phyloP scores from a whole-genome alignment of 352 stramenopile species.

The Pilasporangium apinafurcum region DNA sequence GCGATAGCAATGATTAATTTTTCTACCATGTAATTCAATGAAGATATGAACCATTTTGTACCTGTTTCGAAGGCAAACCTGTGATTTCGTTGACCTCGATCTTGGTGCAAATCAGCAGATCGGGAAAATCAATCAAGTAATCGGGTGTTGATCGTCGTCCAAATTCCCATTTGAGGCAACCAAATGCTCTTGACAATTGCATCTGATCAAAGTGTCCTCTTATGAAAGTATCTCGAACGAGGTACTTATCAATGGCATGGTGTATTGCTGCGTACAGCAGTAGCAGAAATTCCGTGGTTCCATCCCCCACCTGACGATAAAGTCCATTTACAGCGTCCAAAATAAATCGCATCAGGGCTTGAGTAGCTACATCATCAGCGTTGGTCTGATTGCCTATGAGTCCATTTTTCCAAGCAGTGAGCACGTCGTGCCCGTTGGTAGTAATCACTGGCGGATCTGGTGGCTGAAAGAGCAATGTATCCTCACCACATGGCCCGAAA shows the following conservation, averaged over 20 bases:
- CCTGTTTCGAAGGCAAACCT: background rate
- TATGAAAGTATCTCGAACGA: too few relatives aligned
- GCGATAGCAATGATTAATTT: too few relatives aligned
- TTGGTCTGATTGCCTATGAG: slow-evolving; percentile 4
- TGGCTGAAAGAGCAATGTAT: slow-evolving; percentile 52
- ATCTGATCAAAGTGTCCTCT: background rate
- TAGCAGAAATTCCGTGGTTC: slow-evolving; percentile 50
- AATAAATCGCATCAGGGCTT: slow-evolving; percentile 29
- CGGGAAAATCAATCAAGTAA: too few relatives aligned
- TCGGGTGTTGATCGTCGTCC: too few relatives aligned
- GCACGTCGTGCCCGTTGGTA: slow-evolving; percentile 36
- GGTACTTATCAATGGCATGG: slow-evolving; percentile 3
- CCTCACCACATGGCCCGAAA: slow-evolving; percentile 43
- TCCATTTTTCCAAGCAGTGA: slow-evolving; percentile 30
- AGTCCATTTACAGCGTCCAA: slow-evolving; percentile 41
- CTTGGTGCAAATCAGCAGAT: background rate
- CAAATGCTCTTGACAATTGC: slow-evolving; percentile 30
- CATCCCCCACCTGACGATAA: slow-evolving; percentile 45
- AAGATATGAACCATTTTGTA: too few relatives aligned
- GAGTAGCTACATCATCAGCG: background rate
- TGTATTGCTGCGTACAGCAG: slow-evolving; percentile 28
- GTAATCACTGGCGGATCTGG: slow-evolving; percentile 54
- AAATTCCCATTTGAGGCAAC: slow-evolving; percentile 26
- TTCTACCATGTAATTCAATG: too few relatives aligned
- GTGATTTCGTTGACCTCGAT: background rate